These are phyloP conservation scores for Carallia pectinifolia DNA, from an alignment of 345 rosid genomes.

Conservation along the genomic window DNA sequence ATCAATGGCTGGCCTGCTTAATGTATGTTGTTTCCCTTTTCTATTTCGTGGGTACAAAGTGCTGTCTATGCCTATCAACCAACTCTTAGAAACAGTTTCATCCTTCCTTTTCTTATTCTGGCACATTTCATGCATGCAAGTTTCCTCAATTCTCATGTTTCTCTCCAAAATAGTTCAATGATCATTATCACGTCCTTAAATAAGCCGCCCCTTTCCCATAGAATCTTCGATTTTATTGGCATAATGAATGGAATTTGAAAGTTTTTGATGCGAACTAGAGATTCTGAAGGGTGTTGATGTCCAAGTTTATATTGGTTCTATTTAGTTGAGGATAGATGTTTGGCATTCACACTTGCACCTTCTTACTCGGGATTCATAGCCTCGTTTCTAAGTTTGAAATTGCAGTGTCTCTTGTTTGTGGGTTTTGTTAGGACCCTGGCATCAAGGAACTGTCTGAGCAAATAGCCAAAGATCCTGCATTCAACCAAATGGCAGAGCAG, in stretches of 20 bases:
- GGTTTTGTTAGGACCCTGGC: slow-evolving; percentile 68
- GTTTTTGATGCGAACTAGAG: no score
- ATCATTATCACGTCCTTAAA: not conserved
- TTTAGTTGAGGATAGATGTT: no score
- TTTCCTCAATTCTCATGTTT: not conserved
- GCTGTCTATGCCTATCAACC: not conserved
- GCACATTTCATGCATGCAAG: not conserved
- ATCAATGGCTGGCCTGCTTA: slow-evolving; percentile 72
- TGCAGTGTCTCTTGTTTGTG: not conserved
- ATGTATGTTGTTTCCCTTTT: slow-evolving; percentile 40
- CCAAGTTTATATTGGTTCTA: no score
- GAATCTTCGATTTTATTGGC: no score
- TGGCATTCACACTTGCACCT: not conserved
- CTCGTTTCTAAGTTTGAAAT: not conserved
- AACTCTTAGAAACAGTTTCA: not conserved
- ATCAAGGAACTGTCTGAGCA: slow-evolving; percentile 88
- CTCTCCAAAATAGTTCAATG: not conserved
- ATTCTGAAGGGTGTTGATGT: no score
- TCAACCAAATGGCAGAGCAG: slow-evolving; percentile 96
- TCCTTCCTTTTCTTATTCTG: not conserved
- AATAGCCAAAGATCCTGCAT: slow-evolving; percentile 90
- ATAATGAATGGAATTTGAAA: no score
- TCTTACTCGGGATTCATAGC: not conserved
- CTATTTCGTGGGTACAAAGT: not conserved
- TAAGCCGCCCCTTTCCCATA: not conserved